Conservation (phyloP, 495 filamentous ascomycete genomes). For the Rusavskia elegans region DNA sequence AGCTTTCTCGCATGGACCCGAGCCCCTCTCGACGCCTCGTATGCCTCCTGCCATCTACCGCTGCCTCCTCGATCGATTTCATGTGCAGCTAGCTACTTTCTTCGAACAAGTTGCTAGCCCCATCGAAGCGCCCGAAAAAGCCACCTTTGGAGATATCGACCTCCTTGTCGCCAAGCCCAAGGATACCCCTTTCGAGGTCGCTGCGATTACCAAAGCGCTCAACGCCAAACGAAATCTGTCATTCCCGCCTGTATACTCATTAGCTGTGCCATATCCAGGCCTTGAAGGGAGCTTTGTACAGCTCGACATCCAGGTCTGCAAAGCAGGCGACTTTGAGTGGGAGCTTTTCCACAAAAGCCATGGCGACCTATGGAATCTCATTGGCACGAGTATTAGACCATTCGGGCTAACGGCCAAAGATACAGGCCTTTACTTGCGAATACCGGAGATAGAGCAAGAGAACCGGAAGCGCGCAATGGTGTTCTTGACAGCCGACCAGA, state of each 20-base stretch:
- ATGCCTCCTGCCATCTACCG: constrained; percentile 35
- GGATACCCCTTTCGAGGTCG: not conserved
- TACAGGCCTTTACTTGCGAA: constrained; percentile 38
- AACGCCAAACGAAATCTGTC: constrained; percentile 3
- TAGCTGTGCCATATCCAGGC: constrained; percentile 36
- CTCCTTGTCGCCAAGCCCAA: constrained; percentile 32
- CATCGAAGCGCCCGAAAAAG: constrained; percentile 39
- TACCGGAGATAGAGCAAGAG: constrained; percentile 42
- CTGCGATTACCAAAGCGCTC: constrained; percentile 3
- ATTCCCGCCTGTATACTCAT: not conserved
- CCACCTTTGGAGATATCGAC: constrained; percentile 43
- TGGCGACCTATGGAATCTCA: constrained; percentile 49
- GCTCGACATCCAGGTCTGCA: constrained; percentile 44
- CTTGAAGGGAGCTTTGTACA: constrained; percentile 31
- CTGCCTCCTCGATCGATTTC: constrained; percentile 21
- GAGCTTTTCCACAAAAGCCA: constrained; percentile 43
- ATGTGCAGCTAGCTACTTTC: constrained; percentile 24
- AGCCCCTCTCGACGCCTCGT: constrained; percentile 37
- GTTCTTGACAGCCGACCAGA: constrained; percentile 34
- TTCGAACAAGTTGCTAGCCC: constrained; percentile 32
- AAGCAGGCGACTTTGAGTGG: constrained; percentile 33
- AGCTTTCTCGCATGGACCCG: constrained; percentile 29
- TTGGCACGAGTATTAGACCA: constrained; percentile 42
- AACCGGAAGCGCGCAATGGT: constrained; percentile 39
- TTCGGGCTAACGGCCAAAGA: constrained; percentile 49